A percentile compares a stretch with the other conserved stretches of the same genome.
Evolutionary conservation across 1,139 yeast species (phyloP).

Genomic region (Diutina sp.): DNA sequence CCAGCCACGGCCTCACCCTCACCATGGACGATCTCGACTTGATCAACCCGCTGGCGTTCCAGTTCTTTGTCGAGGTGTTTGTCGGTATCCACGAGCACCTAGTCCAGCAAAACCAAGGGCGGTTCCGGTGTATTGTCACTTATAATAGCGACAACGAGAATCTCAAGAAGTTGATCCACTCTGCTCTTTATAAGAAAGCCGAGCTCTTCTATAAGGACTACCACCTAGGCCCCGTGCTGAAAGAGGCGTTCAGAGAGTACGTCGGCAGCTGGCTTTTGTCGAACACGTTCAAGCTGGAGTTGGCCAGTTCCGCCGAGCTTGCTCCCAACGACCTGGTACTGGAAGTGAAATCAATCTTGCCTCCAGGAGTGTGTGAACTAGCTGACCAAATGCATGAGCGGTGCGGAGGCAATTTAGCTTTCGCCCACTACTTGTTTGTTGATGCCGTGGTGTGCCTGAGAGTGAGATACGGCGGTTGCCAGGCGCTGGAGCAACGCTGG

Average conservation of each 20-base stretch:
- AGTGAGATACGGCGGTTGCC: neutral
- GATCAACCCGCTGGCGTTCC: slow-evolving; percentile 21
- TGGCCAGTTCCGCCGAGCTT: neutral
- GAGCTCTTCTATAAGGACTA: neutral
- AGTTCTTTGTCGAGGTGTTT: slow-evolving; percentile 17
- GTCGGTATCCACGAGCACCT: slow-evolving; percentile 4
- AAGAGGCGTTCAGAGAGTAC: neutral
- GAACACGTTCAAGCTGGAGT: neutral
- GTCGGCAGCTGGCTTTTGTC: neutral
- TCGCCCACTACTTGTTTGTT: neutral
- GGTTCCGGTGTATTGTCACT: neutral
- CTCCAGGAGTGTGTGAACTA: neutral
- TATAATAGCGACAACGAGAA: neutral
- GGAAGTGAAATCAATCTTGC: neutral
- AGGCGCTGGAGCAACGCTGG: neutral
- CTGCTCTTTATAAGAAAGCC: neutral
- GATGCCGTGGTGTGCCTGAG: neutral
- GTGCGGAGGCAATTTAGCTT: neutral
- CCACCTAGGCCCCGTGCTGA: neutral
- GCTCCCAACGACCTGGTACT: neutral
- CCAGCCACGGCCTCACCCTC: slow-evolving; percentile 30
- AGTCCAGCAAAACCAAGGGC: neutral
- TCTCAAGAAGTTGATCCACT: neutral
- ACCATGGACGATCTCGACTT: slow-evolving; percentile 39
- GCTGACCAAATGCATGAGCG: neutral